These are phyloP conservation scores for Cinnamomum chago DNA, from an alignment of 164 flowering plant genomes.

Conservation along the genomic window DNA sequence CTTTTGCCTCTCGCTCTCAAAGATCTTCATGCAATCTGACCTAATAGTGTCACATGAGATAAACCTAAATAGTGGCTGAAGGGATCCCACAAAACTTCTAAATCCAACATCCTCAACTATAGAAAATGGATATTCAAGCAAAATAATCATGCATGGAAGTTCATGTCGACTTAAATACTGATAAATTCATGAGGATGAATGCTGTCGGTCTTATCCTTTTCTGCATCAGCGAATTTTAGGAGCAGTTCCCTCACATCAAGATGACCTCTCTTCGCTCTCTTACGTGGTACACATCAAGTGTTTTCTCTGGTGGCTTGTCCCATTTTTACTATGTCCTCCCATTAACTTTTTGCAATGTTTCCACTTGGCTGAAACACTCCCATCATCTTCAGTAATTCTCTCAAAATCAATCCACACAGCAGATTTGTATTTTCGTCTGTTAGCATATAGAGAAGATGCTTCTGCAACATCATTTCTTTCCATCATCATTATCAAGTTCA, in stretches of 20 bases:
- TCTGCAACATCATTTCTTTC: not conserved
- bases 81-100: conserved; percentile 54
- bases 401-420: conserved; percentile 89
- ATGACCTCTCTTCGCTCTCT: conserved; percentile 46
- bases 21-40: conserved; percentile 28
- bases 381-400: conserved; percentile 53
- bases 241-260: conserved; percentile 49
- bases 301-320: conserved; percentile 81
- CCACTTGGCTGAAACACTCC: conserved; percentile 64
- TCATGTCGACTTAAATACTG: conserved; percentile 47
- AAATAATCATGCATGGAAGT: conserved; percentile 78
- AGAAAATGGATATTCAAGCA: conserved; percentile 72
- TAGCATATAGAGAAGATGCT: not conserved
- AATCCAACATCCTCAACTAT: conserved; percentile 83
- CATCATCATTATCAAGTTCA: not conserved
- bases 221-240: conserved; percentile 49
- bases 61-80: conserved; percentile 73
- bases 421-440: conserved; percentile 56
- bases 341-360: conserved; percentile 70
- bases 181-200: conserved; percentile 43
- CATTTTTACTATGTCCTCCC: conserved; percentile 79
- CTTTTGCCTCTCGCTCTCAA: conserved; percentile 60
- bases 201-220: conserved; percentile 23
- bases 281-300: conserved; percentile 69
- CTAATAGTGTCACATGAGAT: conserved; percentile 32